Conservation (phyloP, 495 filamentous ascomycete species). For the Cercophora scortea region DNA sequence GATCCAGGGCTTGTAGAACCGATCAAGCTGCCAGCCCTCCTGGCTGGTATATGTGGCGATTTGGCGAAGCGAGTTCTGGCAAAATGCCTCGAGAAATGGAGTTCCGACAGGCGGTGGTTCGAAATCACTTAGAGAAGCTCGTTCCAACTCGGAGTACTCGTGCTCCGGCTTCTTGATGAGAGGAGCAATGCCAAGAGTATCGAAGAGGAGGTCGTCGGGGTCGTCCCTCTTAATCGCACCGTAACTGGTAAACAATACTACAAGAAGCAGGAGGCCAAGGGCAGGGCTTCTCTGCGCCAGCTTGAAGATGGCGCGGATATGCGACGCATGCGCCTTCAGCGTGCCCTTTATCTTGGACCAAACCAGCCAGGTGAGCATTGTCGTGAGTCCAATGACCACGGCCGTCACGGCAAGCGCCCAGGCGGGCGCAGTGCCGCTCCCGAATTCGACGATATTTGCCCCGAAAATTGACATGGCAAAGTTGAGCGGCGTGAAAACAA, state of each 20-base stretch:
- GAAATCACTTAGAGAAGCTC: not conserved
- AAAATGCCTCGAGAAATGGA: not conserved
- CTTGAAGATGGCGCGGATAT: not conserved
- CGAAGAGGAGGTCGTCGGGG: too few relatives aligned
- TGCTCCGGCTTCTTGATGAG: not conserved
- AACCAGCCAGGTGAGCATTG: not conserved
- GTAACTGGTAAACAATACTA: not conserved
- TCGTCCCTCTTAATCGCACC: too few relatives aligned
- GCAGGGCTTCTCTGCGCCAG: not conserved
- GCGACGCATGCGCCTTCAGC: not conserved
- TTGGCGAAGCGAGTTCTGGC: not conserved
- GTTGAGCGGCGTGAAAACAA: slow-evolving; percentile 2
- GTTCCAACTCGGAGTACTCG: not conserved
- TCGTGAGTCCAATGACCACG: not conserved
- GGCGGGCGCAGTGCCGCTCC: not conserved
- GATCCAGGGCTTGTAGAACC: not conserved
- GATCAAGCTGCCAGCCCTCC: not conserved
- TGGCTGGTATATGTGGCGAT: not conserved
- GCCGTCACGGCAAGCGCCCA: not conserved
- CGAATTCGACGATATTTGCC: slow-evolving; percentile 2
- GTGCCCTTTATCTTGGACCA: not conserved
- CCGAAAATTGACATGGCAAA: slow-evolving; percentile 4
- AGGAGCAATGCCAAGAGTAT: not conserved
- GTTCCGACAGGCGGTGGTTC: not conserved
- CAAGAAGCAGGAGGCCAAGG: not conserved